Evolutionary conservation across 2,329 filamentous ascomycete genomes (phyloP), one percentile per base, ranked within the genome.

Genomic region (Ophiocordyceps polyrhachis-furcata): DNA sequence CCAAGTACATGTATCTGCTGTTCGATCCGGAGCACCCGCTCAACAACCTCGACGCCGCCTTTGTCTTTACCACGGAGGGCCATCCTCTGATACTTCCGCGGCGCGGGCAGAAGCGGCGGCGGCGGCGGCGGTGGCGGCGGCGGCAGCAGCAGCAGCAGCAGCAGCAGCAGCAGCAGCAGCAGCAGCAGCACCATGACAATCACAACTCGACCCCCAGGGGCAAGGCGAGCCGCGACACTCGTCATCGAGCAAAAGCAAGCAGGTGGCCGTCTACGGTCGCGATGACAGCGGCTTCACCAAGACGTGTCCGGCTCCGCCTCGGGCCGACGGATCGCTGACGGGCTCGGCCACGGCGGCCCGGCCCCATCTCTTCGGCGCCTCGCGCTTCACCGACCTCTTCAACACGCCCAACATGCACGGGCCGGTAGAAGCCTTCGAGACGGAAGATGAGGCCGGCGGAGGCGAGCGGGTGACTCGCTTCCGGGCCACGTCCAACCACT

Each of bases 1-100:
- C 86, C 41, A 95, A 96, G 62, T 98, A 98, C 60, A 69, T 98
- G 49, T 96, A 93, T 59, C 67, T 98, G 45, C 74, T 96, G 2
- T 96, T 93, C 59, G 84, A 93, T 51, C 73, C 79, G 5, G 72
- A 79, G 14, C 91, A 96, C 62, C 86, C 88, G 0, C 65, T 98
- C 40, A 96, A 96, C 61, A 79, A 76, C 19, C 66, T 93, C 37
- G 91, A 96, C 60, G 79, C 80, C 0, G 78, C 88, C 0, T 93
- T 82, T 59, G 89, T 98, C 14, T 96, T 98, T 59, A 91, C 84
- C 0, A 98, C 91, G 0, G 91, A 98, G 62, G 91, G 89, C 0
- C 91, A 98, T 60, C 91, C 91, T 3, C 68, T 98, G 41, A 71
- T 96, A 40, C 81, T 98, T 44, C 88, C 88, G 2, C 60, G 54